phyloP scores from a whole-genome alignment of 805 yeast genomes.

The Lachancea mirantina region DNA sequence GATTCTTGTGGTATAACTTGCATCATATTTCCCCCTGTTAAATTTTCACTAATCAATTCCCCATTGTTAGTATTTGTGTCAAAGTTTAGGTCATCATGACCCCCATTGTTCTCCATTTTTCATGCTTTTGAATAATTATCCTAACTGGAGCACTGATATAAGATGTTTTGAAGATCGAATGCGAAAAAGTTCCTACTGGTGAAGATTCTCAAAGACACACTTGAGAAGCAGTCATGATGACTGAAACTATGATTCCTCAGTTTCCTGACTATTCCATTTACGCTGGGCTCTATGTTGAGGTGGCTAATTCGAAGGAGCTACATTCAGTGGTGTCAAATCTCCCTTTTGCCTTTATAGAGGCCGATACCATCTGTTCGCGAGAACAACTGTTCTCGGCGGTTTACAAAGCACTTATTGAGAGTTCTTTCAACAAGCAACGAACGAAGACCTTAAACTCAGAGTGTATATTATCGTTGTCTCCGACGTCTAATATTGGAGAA shows the following conservation, averaged over 20 bases:
- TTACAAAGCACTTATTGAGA: conserved; percentile 53
- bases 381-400: conserved; percentile 59
- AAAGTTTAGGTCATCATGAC: no score
- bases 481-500: conserved; percentile 60
- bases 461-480: conserved; percentile 59
- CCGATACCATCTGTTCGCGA: conserved; percentile 46
- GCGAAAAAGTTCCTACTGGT: background rate
- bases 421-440: conserved; percentile 39
- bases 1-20: no score
- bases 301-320: conserved; percentile 40
- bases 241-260: conserved; percentile 37
- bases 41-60: no score
- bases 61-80: no score
- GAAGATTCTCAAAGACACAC: background rate
- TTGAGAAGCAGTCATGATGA: conserved; percentile 2
- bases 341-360: conserved; percentile 61
- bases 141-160: no score
- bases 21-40: no score
- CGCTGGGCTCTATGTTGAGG: conserved; percentile 40
- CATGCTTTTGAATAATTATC: no score
- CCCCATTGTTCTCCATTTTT: no score
- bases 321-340: conserved; percentile 37
- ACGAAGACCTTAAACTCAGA: conserved; percentile 69
- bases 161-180: background rate
- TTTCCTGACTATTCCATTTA: conserved; percentile 34